Evolutionary conservation across 257 asterid species (phyloP), one percentile per base, ranked within the genome.

Genomic region (Solanum dulcamara): DNA sequence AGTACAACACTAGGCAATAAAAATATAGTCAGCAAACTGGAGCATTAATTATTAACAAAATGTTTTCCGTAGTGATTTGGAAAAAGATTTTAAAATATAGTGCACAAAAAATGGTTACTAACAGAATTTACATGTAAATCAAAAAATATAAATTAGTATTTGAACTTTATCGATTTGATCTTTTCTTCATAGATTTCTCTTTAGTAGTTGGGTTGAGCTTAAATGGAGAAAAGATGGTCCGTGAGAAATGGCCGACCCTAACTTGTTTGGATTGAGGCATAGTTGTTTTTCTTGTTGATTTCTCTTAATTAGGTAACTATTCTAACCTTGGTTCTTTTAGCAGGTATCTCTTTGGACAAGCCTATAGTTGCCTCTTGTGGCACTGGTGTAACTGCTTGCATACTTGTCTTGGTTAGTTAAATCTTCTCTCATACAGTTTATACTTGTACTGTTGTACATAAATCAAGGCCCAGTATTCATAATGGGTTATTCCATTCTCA

Each of bases 311-410:
- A 26, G 40, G 42, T 26, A 46, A 46, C 51, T 26, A 75, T 7
- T 28, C 82, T 77, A 2, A 46, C 9, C 28, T 26, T 77, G 40
- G 10, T 77, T 33, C 86, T 4, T 81, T 64, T 70, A 83, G 85
- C 96, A 97, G 98, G 93, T 80, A 91, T 97, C 86, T 88, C 95
- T 17, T 50, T 93, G 91, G 98, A 97, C 83, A 87, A 66, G 48
- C 96, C 99, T 9, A 86, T 97, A 46, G n/a, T 92, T 20, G 83
- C 93, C 24, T 93, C 99, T 82, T 97, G 99, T 10, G 99, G 99
- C 55, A 97, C 99, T 14, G 99, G 99, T 84, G 98, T 97, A 80
- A 97, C 99, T 68, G 99, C 99, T 32, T 97, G 99, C 85, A 75
- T 97, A 88, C 92, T 97, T 80, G 93, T 96, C 46, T 86, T 97